These are phyloP conservation scores for Citrullus mucosospermus DNA, from an alignment of 306 rosid genomes.

Conservation along the genomic window DNA sequence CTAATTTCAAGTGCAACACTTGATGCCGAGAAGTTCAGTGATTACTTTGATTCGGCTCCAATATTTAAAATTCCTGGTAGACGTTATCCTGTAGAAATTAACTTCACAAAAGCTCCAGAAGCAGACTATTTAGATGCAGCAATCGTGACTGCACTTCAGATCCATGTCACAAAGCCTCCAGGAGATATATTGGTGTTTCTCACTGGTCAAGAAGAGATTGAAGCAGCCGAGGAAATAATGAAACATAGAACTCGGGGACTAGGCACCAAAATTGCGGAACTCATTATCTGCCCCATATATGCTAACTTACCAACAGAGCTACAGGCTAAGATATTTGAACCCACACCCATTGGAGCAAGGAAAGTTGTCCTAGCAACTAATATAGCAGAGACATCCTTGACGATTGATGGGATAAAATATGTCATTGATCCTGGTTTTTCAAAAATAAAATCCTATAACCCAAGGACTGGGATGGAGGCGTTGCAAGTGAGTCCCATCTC, in stretches of 20 bases:
- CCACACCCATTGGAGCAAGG: conserved; percentile 96
- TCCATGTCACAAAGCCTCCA: conserved; percentile 79
- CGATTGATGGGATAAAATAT: conserved; percentile 91
- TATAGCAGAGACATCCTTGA: conserved; percentile 93
- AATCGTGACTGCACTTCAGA: conserved; percentile 80
- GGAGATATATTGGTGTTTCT: conserved; percentile 90
- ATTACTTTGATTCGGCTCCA: conserved; percentile 90
- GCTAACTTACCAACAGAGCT: conserved; percentile 93
- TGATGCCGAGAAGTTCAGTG: conserved; percentile 91
- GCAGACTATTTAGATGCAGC: conserved; percentile 98
- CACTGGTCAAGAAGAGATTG: conserved; percentile 96
- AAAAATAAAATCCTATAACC: conserved; percentile 68
- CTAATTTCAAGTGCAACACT: conserved; percentile 94
- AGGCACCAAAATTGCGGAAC: conserved; percentile 89
- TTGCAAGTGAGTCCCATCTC: conserved; percentile 75
- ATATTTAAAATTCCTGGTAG: conserved; percentile 91
- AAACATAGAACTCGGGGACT: conserved; percentile 76
- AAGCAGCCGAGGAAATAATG: conserved; percentile 93
- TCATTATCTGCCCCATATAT: conserved; percentile 88
- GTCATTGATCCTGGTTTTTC: conserved; percentile 93
- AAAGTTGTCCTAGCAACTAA: conserved; percentile 94
- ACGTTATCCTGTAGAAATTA: conserved; percentile 82
- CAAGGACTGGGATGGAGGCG: conserved; percentile 96
- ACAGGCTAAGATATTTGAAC: conserved; percentile 90
- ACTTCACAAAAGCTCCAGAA: conserved; percentile 87